These are phyloP conservation scores for Aspergillus taichungensis DNA, from an alignment of 495 filamentous ascomycete genomes.

Conservation along the genomic window DNA sequence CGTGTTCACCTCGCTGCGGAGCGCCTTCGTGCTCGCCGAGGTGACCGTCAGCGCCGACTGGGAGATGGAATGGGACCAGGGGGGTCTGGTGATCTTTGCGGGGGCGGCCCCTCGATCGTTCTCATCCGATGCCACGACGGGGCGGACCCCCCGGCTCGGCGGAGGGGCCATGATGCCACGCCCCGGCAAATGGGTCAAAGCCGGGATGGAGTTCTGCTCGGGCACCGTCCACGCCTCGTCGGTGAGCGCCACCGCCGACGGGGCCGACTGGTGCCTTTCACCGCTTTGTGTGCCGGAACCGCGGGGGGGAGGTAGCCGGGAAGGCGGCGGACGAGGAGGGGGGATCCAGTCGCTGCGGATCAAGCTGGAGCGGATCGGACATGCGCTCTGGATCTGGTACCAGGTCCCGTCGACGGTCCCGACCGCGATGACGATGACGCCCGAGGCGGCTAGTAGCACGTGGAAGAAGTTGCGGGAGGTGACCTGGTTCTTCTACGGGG, in stretches of 20 bases:
- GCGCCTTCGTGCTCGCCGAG: slow-evolving; percentile 46
- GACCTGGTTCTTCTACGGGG: slow-evolving; percentile 52
- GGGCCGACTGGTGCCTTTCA: slow-evolving; percentile 48
- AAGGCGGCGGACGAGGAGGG: slow-evolving; percentile 13
- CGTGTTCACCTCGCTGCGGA: slow-evolving; percentile 46
- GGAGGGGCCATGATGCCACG: too few species aligned
- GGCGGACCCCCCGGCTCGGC: too few species aligned
- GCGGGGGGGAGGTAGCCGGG: too few species aligned
- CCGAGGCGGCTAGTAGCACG: slow-evolving; percentile 33
- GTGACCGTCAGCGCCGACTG: slow-evolving; percentile 52
- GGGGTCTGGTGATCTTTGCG: slow-evolving; percentile 69
- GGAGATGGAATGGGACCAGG: slow-evolving; percentile 56
- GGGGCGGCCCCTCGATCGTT: slow-evolving; percentile 52
- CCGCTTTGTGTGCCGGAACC: slow-evolving; percentile 24
- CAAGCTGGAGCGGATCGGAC: slow-evolving; percentile 50
- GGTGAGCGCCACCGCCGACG: slow-evolving; percentile 47
- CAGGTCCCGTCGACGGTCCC: slow-evolving; percentile 33
- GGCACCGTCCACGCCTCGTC: slow-evolving; percentile 45
- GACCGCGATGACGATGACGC: slow-evolving; percentile 20
- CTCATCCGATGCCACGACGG: slow-evolving; percentile 10
- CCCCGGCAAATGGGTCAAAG: slow-evolving; percentile 52
- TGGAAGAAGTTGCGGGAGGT: slow-evolving; percentile 54
- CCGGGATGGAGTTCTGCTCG: slow-evolving; percentile 47
- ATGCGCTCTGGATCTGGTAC: slow-evolving; percentile 52
- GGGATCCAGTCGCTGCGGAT: slow-evolving; percentile 39